Evolutionary conservation across 495 filamentous ascomycete genomes (phyloP).

Genomic region (Aspergillus hancockii): DNA sequence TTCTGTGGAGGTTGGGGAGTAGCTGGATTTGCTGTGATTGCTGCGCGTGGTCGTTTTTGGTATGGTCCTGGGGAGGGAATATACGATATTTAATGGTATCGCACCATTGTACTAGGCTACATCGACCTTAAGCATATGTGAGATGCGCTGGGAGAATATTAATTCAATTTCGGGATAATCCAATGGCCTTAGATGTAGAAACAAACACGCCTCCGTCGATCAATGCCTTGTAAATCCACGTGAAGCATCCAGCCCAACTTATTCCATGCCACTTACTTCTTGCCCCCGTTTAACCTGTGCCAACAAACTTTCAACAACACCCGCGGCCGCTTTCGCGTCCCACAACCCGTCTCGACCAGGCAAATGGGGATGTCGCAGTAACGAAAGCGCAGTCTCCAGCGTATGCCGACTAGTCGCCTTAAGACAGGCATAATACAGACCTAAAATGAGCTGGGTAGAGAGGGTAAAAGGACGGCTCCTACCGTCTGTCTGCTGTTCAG

Average conservation of each 20-base stretch:
- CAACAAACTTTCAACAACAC: constrained; percentile 6
- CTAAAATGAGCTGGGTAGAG: constrained; percentile 20
- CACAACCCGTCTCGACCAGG: constrained; percentile 24
- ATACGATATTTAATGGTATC: too few relatives aligned
- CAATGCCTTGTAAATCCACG: too few relatives aligned
- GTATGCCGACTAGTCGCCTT: constrained; percentile 16
- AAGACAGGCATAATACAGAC: constrained; percentile 24
- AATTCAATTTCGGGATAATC: too few relatives aligned
- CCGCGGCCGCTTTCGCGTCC: constrained; percentile 16
- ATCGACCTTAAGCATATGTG: too few relatives aligned
- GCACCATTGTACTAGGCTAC: too few relatives aligned
- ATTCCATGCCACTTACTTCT: background rate
- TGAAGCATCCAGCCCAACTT: background rate
- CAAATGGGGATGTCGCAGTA: constrained; percentile 14
- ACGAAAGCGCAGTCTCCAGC: constrained; percentile 10
- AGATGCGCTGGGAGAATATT: too few relatives aligned
- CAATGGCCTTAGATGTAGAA: too few relatives aligned
- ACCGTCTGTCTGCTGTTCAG: background rate
- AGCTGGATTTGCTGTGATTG: background rate
- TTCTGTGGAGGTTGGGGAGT: background rate
- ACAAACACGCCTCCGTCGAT: too few relatives aligned
- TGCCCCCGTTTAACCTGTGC: background rate
- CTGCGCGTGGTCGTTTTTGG: background rate
- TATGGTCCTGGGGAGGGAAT: too few relatives aligned
- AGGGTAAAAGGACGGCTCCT: constrained; percentile 17